phyloP scores from a whole-genome alignment of 2,329 filamentous ascomycete genomes.

The Ophiostoma triangulosporum region DNA sequence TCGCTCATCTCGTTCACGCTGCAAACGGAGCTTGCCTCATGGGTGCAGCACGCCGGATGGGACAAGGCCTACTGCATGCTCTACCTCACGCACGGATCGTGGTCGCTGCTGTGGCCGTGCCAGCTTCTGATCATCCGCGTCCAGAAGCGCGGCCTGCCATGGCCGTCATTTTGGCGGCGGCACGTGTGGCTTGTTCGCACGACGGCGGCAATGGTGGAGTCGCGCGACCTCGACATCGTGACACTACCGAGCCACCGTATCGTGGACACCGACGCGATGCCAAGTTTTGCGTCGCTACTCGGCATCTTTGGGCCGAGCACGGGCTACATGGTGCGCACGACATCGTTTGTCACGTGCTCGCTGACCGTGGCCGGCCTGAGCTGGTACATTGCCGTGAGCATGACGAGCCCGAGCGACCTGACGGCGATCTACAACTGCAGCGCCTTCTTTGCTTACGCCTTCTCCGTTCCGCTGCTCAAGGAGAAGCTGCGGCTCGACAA shows the following conservation, averaged over 20 bases:
- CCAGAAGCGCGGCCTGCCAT: conserved; percentile 65
- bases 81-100: conserved; percentile 92
- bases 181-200: conserved; percentile 37
- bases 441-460: conserved; percentile 96
- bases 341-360: conserved; percentile 67
- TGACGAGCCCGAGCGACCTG: conserved; percentile 85
- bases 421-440: conserved; percentile 99
- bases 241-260: background rate
- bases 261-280: background rate
- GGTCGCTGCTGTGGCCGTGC: conserved; percentile 75
- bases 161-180: conserved; percentile 70
- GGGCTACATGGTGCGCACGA: conserved; percentile 63
- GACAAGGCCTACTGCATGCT: conserved; percentile 99
- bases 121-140: conserved; percentile 70
- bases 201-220: conserved; percentile 70
- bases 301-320: background rate
- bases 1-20: conserved; percentile 80
- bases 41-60: conserved; percentile 91
- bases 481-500: conserved; percentile 79
- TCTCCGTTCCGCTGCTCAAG: conserved; percentile 77
- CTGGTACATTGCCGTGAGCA: conserved; percentile 90
- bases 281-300: background rate
- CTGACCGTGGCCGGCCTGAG: conserved; percentile 82
- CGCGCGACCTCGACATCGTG: conserved; percentile 49
- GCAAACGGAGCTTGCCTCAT: conserved; percentile 89